Evolutionary conservation across 345 rosid genomes (phyloP), one percentile per base, ranked within the genome.

Genomic region (Tarenaya hassleriana): DNA sequence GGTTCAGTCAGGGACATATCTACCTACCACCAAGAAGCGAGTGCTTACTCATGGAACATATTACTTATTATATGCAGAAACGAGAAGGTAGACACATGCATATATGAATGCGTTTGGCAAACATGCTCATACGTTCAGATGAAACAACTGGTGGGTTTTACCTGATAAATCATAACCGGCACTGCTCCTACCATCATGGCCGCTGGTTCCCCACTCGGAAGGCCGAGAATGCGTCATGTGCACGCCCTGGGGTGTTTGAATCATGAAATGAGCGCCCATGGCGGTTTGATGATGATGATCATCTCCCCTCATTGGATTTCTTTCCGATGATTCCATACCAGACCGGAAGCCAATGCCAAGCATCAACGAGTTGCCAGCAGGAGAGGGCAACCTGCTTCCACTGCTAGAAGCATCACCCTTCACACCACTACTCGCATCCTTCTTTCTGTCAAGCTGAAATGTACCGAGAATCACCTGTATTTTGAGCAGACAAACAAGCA

Each of bases 381-480:
- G 72, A 8, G 89, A 81, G 41, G 77, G 67, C 56, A 82, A 58
- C 75, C 69, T 73, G 70, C 69, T 69, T 29, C 69, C 52, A 49
- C 76, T 71, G 13, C 72, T 55, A 14, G 81, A 72, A 37, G 79
- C 64, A 62, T 77, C 84, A 42, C 58, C 74, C 74, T 74, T 77
- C 54, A 51, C 60, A 50, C 72, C 71, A 52, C 54, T 46, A 45
- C 66, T 50, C 21, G 34, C 59, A 53, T 69, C 77, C 63, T 77
- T 84, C 75, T 74, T 79, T 55, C 62, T 34, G 56, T 81, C 83
- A 32, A 82, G 37, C 66, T 67, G 49, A 64, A 85, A 85, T 4
- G 82, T 75, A 34, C 94, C 89, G 27, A 85, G 74, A 63, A 82
- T 75, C 41, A 85, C 84, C 94, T 85, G 77, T 9, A 21, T 42